Conservation (phyloP, 2,329 filamentous ascomycete genomes). For the Curvularia verruculosa region DNA sequence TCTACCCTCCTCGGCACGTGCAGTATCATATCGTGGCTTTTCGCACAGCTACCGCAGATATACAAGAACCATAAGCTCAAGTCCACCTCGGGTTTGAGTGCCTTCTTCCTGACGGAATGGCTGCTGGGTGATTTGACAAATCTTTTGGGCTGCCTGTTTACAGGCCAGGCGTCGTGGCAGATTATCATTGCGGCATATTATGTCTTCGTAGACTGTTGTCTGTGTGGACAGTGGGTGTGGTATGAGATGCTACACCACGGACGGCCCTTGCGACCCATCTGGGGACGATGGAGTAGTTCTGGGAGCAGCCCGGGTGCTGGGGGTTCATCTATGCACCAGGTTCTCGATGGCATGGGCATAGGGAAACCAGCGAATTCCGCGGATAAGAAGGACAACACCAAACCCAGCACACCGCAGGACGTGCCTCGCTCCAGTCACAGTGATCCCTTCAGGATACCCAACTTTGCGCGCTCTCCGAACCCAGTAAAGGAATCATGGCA, state of each 20-base stretch:
- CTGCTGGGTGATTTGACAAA: conserved; percentile 69
- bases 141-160: conserved; percentile 66
- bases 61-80: conserved; percentile 70
- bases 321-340: conserved; percentile 38
- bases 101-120: conserved; percentile 71
- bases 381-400: conserved; percentile 20
- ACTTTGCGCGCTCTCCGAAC: conserved; percentile 43
- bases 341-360: conserved; percentile 29
- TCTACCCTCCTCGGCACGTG: conserved; percentile 66
- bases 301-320: conserved; percentile 24
- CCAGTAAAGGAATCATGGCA: conserved; percentile 36
- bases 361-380: conserved; percentile 16
- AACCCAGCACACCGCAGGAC: conserved; percentile 23
- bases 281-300: conserved; percentile 33
- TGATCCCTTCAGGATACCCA: conserved; percentile 47
- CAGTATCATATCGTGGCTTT: conserved; percentile 71
- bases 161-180: conserved; percentile 70
- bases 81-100: conserved; percentile 68
- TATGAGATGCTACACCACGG: conserved; percentile 64
- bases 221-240: conserved; percentile 70
- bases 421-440: conserved; percentile 40
- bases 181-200: conserved; percentile 70
- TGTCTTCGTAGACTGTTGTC: conserved; percentile 66
- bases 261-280: conserved; percentile 51
- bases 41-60: conserved; percentile 72